These are phyloP conservation scores for Ziziphus jujuba DNA, from an alignment of 306 rosid species.

Conservation along the genomic window DNA sequence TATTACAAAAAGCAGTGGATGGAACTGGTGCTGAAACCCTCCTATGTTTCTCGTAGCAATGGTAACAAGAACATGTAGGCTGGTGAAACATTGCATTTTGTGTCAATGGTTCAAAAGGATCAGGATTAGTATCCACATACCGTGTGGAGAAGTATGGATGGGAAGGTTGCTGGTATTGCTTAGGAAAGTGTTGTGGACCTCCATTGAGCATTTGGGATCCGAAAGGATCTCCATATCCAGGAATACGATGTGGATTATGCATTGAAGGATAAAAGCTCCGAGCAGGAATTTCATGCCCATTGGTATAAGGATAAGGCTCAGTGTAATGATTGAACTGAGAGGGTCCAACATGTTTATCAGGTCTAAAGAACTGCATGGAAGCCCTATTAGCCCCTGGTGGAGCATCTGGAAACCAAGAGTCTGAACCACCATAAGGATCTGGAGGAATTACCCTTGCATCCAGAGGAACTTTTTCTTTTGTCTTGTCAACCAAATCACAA, in stretches of 20 bases:
- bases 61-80: conserved; percentile 78
- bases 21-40: conserved; percentile 50
- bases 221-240: conserved; percentile 69
- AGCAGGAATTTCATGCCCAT: conserved; percentile 50
- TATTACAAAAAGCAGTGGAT: conserved; percentile 50
- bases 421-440: conserved; percentile 49
- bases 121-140: conserved; percentile 44
- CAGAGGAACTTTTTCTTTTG: conserved; percentile 51
- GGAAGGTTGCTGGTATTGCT: conserved; percentile 52
- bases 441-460: conserved; percentile 56
- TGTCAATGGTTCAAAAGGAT: conserved; percentile 54
- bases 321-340: conserved; percentile 50
- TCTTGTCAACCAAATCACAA: conserved; percentile 50
- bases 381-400: conserved; percentile 48
- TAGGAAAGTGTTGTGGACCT: conserved; percentile 48
- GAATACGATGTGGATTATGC: conserved; percentile 54
- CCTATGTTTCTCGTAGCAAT: conserved; percentile 59
- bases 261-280: conserved; percentile 50
- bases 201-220: conserved; percentile 48
- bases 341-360: conserved; percentile 58
- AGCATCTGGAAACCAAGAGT: conserved; percentile 52
- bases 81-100: conserved; percentile 55
- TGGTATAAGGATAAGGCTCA: conserved; percentile 63
- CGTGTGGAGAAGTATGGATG: conserved; percentile 72
- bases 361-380: conserved; percentile 46